A percentile compares a stretch with the other conserved stretches of the same genome.
phyloP scores from a whole-genome alignment of 805 yeast species.

The Cyberlindnera maclurae region DNA sequence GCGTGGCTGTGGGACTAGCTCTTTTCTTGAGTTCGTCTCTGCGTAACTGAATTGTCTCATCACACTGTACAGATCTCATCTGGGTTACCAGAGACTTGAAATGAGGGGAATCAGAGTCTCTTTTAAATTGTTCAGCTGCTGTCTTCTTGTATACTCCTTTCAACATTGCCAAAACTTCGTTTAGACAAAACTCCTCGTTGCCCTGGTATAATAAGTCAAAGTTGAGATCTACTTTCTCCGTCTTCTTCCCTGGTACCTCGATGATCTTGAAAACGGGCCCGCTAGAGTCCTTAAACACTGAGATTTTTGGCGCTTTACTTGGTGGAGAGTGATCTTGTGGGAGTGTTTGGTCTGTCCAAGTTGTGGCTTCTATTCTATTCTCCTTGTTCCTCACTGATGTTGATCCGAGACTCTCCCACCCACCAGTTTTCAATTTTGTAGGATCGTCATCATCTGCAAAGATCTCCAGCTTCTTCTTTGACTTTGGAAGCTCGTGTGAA shows the following conservation, averaged over 20 bases:
- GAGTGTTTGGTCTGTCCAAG: slow-evolving; percentile 62
- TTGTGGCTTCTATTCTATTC: slow-evolving; percentile 44
- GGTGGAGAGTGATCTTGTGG: slow-evolving; percentile 28
- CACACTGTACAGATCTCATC: slow-evolving; percentile 3
- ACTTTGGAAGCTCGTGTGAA: slow-evolving; percentile 4
- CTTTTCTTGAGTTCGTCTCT: slow-evolving; percentile 24
- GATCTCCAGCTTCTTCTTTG: slow-evolving; percentile 15
- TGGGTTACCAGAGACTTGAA: slow-evolving; percentile 8
- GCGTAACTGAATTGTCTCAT: slow-evolving; percentile 20
- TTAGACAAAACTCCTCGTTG: slow-evolving; percentile 50
- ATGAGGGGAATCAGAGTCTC: slow-evolving; percentile 4
- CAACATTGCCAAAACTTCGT: slow-evolving; percentile 53
- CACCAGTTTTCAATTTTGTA: slow-evolving; percentile 18
- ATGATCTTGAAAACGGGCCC: slow-evolving; percentile 43
- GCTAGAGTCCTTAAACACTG: slow-evolving; percentile 34
- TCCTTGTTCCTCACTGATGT: slow-evolving; percentile 52
- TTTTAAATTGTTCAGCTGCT: not conserved
- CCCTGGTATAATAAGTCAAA: slow-evolving; percentile 44
- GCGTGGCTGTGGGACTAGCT: slow-evolving; percentile 72
- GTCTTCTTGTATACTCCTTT: slow-evolving; percentile 9
- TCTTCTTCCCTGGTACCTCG: slow-evolving; percentile 47
- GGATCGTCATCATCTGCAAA: slow-evolving; percentile 14
- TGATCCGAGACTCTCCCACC: slow-evolving; percentile 45
- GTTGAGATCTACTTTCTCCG: slow-evolving; percentile 55
- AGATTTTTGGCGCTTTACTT: slow-evolving; percentile 20